A percentile compares a stretch with the other conserved stretches of the same genome.
Evolutionary conservation across 2,329 filamentous ascomycete species (phyloP).

Genomic region (Incumbomyces delicatus): DNA sequence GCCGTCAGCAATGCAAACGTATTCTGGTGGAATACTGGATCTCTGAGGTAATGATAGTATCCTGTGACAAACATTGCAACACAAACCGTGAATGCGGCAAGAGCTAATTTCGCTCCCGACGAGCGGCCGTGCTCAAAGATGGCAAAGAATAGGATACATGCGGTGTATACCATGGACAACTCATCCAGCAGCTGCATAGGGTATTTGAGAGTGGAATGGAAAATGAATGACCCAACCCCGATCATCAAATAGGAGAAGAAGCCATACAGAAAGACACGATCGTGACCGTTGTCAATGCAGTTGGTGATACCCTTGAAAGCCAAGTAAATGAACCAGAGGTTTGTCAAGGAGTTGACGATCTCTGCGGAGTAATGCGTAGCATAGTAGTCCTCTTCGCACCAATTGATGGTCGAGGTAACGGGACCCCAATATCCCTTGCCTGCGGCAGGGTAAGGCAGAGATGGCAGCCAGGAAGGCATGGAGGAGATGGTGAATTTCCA

Average conservation of each 20-base stretch:
- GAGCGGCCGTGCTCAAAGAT: slow-evolving; percentile 48
- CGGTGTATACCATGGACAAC: slow-evolving; percentile 52
- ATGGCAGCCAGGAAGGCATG: slow-evolving; percentile 5
- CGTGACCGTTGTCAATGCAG: slow-evolving; percentile 62
- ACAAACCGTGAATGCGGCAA: slow-evolving; percentile 44
- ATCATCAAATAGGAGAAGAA: slow-evolving; percentile 44
- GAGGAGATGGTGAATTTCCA: background rate
- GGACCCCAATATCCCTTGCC: slow-evolving; percentile 9
- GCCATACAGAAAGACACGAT: slow-evolving; percentile 59
- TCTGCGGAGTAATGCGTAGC: slow-evolving; percentile 33
- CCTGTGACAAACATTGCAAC: slow-evolving; percentile 60
- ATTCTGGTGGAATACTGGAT: slow-evolving; percentile 71
- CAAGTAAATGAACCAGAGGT: slow-evolving; percentile 68
- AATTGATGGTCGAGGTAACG: slow-evolving; percentile 11
- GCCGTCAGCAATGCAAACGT: slow-evolving; percentile 64
- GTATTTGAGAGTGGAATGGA: slow-evolving; percentile 45
- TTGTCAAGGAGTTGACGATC: slow-evolving; percentile 70
- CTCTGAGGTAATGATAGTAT: slow-evolving; percentile 71
- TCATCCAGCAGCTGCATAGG: slow-evolving; percentile 51
- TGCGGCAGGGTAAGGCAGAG: slow-evolving; percentile 6
- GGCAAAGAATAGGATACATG: slow-evolving; percentile 50
- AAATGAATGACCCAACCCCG: slow-evolving; percentile 42
- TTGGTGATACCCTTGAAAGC: slow-evolving; percentile 63
- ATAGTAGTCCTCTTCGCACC: slow-evolving; percentile 9
- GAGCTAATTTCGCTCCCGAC: slow-evolving; percentile 39